Percentiles rank a stretch among this genome's conserved stretches.
Conservation (phyloP, 768 basidiomycete species). For the Boletus rufocinnamomeus region DNA sequence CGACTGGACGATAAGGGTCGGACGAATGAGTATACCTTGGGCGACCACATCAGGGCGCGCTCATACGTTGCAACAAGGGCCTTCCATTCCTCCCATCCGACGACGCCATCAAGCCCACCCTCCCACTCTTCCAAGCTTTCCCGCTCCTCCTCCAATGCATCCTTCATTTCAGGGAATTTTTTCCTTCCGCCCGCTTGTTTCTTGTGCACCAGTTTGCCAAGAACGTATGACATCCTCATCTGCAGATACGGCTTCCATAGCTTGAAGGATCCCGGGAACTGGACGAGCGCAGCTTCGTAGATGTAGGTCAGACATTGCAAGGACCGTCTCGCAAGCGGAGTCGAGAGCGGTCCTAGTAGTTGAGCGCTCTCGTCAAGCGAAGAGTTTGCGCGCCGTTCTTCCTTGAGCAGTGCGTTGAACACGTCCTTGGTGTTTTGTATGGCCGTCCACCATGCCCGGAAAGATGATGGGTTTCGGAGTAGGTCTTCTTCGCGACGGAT, state of each 20-base stretch:
- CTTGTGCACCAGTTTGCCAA: slow-evolving; percentile 71
- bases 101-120: slow-evolving; percentile 77
- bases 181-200: slow-evolving; percentile 86
- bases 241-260: slow-evolving; percentile 93
- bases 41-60: slow-evolving; percentile 92
- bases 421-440: slow-evolving; percentile 75
- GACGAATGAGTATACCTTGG: slow-evolving; percentile 57
- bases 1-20: not conserved
- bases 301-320: slow-evolving; percentile 86
- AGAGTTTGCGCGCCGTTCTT: slow-evolving; percentile 47
- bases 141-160: slow-evolving; percentile 82
- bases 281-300: slow-evolving; percentile 88
- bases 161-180: slow-evolving; percentile 90
- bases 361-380: slow-evolving; percentile 50
- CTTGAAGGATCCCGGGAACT: slow-evolving; percentile 91
- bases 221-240: slow-evolving; percentile 81
- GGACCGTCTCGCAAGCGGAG: slow-evolving; percentile 68
- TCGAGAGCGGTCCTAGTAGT: slow-evolving; percentile 79
- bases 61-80: slow-evolving; percentile 86
- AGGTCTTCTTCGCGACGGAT: slow-evolving; percentile 93
- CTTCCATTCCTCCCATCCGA: slow-evolving; percentile 98
- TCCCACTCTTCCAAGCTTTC: slow-evolving; percentile 85
- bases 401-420: slow-evolving; percentile 56
- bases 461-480: slow-evolving; percentile 85
- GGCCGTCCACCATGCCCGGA: slow-evolving; percentile 91